Base-by-base conservation (phyloP, 1,139 yeast genomes). In the Geotrichum europaeum region DNA sequence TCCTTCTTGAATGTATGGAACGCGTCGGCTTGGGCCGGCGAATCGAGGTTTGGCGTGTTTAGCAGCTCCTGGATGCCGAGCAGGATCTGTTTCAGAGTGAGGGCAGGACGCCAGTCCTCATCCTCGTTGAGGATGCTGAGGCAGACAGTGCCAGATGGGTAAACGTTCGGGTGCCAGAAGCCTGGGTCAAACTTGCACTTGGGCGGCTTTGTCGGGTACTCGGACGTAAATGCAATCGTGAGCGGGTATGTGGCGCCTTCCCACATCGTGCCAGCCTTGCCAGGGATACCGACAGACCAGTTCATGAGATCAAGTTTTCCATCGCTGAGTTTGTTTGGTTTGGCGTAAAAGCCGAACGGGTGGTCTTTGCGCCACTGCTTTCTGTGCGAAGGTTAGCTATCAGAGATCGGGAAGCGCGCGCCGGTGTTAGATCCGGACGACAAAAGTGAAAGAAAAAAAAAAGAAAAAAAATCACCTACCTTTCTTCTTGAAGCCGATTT, bases 361-460 rank as follows among this genome's bases (percentile, higher is more conserved):
- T 95, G 99, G 72, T 92, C 97, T 74, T 91, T 94, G 68, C 99
- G 84, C 99, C 99, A 94, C 73, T 88, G 92, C 75, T 92, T 94
- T 73, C 98, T 78, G 49, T 15, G 34, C 28, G 22, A 13, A n/a
- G 24, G 32, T 43, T 49, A 45, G 49, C 34, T 24, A 22, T 4
- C 13, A 18, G 6, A 20, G 53, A 58, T 30, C 28, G 57, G 49
- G 49, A 2, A 5, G 24, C 30, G 45, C 20, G 25, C 9, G 50
- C 20, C 25, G 22, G 18, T 3, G 10, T 49, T 53, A 50, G 32
- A 40, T 40, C 45, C n/a, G 6, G n/a, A 25, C 47, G 18, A 55
- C 5, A 40, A 50, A 24, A 30, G 25, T 5, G 25, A 50, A 50
- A 28, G 12, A 28, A 47, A 47, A 47, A n/a, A 30, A 51, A 51